Evolutionary conservation across 2,329 filamentous ascomycete genomes (phyloP), one percentile per base, ranked within the genome.

Genomic region (Cordyceps pruinosa): DNA sequence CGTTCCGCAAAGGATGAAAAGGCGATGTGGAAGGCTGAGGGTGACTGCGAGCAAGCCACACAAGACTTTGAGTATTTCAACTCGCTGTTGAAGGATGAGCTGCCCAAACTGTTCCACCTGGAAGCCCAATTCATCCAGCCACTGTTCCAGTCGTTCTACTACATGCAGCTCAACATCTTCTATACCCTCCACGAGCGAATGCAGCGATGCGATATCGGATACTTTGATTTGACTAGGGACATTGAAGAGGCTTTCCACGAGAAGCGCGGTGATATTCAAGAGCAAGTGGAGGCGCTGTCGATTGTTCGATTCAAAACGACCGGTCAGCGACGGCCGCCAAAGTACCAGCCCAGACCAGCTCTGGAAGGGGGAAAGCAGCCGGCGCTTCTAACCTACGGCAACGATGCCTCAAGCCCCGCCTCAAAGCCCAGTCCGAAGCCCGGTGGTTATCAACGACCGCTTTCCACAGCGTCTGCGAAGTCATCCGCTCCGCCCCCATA

Each of bases 121-220:
- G 94, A 99, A 72, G 84, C 87, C 62, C 88, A 97, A 72, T 97
- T 99, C 71, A 99, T 99, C 72, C 87, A 90, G 64, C 94, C 94
- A 3, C 83, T 99, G 8, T 99, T 99, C 80, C 94, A 97, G 72
- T 96, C 90, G 10, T 99, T 99, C 77, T 99, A 99, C 76, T 99
- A 97, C 78, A 99, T 99, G 94, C 94, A 99, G 73, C 83, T 99
- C 63, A 99, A 99, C 73, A 90, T 99, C 63, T 99, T 97, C 73
- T 99, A 99, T 74, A 99, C 94, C 1, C 80, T 99, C 55, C 94
- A 99, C 71, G 93, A 97, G 74, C 90, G 87, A 74, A 99, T 99
- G 94, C 94, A 99, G 75, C 85, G 82, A 63, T 91, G 95, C 71
- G 92, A 97, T 68, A 99, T 99, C 69, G 91, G 91, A 60, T 99